Conservation (phyloP, 371 early-diverging fungal species). For the Fennellomyces sp. region DNA sequence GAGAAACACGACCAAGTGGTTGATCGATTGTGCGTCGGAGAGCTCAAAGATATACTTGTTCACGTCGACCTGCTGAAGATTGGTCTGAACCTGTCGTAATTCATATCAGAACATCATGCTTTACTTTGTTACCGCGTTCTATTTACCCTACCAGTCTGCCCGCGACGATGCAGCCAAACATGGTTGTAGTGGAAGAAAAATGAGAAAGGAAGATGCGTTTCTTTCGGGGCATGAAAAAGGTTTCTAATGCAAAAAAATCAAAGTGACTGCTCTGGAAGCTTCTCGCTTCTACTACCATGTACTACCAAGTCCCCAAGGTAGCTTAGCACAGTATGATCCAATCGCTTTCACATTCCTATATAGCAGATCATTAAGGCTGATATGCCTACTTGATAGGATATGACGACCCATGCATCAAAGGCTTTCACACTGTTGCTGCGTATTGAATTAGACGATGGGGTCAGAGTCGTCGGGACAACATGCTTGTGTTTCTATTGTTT, state of each 20-base stretch:
- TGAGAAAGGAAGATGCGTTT: not conserved
- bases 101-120: not conserved
- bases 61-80: slow-evolving; percentile 84
- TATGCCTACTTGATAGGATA: too few relatives aligned
- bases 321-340: too few relatives aligned
- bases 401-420: too few relatives aligned
- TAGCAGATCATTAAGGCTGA: too few relatives aligned
- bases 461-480: too few relatives aligned
- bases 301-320: too few relatives aligned
- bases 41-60: slow-evolving; percentile 84
- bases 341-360: too few relatives aligned
- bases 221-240: not conserved
- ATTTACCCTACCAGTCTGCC: slow-evolving; percentile 69
- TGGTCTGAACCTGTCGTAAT: slow-evolving; percentile 81
- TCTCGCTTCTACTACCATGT: not conserved
- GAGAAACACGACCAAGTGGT: slow-evolving; percentile 92
- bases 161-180: slow-evolving; percentile 92
- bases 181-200: slow-evolving; percentile 20
- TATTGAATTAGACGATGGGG: too few relatives aligned
- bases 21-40: slow-evolving; percentile 78
- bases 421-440: too few relatives aligned
- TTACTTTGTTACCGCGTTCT: not conserved
- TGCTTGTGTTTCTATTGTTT: too few relatives aligned
- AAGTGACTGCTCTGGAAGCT: not conserved
- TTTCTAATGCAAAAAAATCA: not conserved